Base-by-base conservation (phyloP, 805 yeast species). In the Saccharomycopsis sp. region DNA sequence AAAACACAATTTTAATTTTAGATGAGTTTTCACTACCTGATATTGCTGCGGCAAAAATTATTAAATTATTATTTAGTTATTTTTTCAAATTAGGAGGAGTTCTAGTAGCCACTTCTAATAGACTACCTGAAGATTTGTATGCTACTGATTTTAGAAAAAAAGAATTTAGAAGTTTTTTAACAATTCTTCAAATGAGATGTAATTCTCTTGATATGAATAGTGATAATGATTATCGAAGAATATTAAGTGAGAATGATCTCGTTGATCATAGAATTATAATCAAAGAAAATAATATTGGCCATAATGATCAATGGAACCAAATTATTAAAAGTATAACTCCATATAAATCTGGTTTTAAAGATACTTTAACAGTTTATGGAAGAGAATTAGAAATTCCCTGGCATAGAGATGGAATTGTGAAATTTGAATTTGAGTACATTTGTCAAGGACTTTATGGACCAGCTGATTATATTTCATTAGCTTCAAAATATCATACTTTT, bases 21-120 rank as follows among this genome's bases (percentile, higher is more conserved):
- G 88, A 80, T 54, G 88, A 81, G 54, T 80, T 80, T 58, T 77
- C 79, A 81, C 53, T 80, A 23, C 88, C 88, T 0, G 88, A 80
- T 52, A 66, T 81, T 28, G 83, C 86, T 0, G 70, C 82, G 18
- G 87, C 85, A 1, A 79, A 77, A 50, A 76, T 80, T 28, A 61
- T 80, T 42, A 74, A 76, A 54, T 64, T 76, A 12, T 56, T 80
- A 37, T 77, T 80, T 57, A 74, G 80, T 0, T 77, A 72, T 53
- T 80, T 72, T 58, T 79, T 80, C 62, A 78, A 74, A 49, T 55
- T 80, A 10, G 88, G 88, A 2, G 88, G 88, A 3, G 83, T 80
- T 0, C 56, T 80, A 33, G 79, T 80, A 18, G 85, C 87, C 3
- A 80, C 86, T 2, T 75, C 84, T 2, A 80, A 80, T 49, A 66